Evolutionary conservation across 805 yeast species (phyloP).

Genomic region (Candida xyloterini): DNA sequence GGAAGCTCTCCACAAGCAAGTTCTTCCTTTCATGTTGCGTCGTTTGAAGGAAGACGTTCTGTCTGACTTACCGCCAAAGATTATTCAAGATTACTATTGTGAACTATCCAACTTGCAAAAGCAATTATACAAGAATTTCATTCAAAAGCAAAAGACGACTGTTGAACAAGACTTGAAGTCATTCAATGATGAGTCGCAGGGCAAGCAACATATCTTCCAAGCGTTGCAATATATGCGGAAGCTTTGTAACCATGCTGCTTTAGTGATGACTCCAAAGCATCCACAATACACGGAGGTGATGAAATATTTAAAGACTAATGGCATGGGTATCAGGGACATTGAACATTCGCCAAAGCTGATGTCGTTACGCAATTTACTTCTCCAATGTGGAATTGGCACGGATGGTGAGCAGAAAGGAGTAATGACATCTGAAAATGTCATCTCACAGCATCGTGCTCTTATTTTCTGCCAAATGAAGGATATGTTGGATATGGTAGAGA

Average conservation of each 20-base stretch:
- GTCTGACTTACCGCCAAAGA: constrained; percentile 95
- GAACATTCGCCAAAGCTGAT: constrained; percentile 86
- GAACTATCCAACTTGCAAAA: constrained; percentile 90
- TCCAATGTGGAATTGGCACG: constrained; percentile 90
- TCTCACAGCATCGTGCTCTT: constrained; percentile 92
- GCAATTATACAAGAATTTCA: constrained; percentile 84
- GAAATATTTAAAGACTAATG: constrained; percentile 53
- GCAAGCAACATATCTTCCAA: constrained; percentile 92
- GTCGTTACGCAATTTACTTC: constrained; percentile 74
- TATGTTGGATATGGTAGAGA: constrained; percentile 95
- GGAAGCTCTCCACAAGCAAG: constrained; percentile 95
- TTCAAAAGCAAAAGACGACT: constrained; percentile 72
- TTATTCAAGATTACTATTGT: constrained; percentile 97
- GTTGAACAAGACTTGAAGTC: constrained; percentile 62
- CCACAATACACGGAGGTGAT: constrained; percentile 76
- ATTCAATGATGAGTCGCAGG: constrained; percentile 32
- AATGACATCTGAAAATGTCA: constrained; percentile 46
- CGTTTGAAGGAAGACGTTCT: constrained; percentile 94
- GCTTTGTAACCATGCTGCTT: constrained; percentile 92
- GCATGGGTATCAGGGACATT: constrained; percentile 63
- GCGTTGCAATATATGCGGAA: constrained; percentile 97
- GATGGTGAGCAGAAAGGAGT: constrained; percentile 25
- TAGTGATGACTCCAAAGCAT: constrained; percentile 78
- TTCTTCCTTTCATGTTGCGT: constrained; percentile 91
- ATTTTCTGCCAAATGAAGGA: constrained; percentile 96